These are phyloP conservation scores for Panicum virgatum DNA, from an alignment of 202 grass and related monocot species.

Conservation along the genomic window DNA sequence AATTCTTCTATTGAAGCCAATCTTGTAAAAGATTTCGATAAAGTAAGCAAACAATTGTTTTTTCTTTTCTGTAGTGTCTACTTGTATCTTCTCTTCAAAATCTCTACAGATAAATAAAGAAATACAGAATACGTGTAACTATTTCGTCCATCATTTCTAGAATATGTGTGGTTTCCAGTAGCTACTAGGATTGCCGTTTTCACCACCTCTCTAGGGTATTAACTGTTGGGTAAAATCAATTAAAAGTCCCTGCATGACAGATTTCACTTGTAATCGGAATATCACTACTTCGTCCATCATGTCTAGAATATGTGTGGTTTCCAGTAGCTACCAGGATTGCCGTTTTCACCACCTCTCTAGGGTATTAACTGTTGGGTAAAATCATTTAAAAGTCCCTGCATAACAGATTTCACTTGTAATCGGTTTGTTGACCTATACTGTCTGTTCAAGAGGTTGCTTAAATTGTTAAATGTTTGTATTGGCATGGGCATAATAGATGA, in stretches of 20 bases:
- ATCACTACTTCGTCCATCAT: not conserved
- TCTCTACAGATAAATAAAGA: not conserved
- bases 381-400: not conserved
- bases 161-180: not conserved
- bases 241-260: not conserved
- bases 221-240: not conserved
- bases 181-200: not conserved
- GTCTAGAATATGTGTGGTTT: not conserved
- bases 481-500: not conserved
- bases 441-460: not conserved
- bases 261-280: not conserved
- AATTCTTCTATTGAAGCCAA: constrained; percentile 95
- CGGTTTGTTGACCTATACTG: not conserved
- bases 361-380: not conserved
- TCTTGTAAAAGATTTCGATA: constrained; percentile 97
- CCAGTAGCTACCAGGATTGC: not conserved
- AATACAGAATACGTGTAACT: not conserved
- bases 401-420: not conserved
- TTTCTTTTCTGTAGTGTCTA: not conserved
- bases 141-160: not conserved
- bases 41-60: constrained; percentile 51
- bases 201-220: constrained; percentile 6
- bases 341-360: not conserved
- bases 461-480: not conserved
- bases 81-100: not conserved